These are phyloP conservation scores for Diplotaxis tenuifolia DNA, from an alignment of 345 rosid genomes.

Conservation along the genomic window DNA sequence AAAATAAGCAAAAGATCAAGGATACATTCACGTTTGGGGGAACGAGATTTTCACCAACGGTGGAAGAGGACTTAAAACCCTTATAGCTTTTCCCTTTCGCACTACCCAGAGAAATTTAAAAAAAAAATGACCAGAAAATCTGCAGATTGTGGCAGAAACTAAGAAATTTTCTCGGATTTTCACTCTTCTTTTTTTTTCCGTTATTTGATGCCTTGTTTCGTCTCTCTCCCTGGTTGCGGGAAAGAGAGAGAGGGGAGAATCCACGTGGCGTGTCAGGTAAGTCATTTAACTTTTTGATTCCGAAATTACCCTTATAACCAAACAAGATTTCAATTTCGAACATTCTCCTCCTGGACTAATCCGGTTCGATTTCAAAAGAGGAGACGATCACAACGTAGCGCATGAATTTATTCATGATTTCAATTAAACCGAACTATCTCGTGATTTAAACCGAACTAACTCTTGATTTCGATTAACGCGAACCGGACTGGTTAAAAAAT, in stretches of 20 bases:
- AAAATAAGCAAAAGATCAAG: neutral
- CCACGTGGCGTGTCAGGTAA: conserved; percentile 41
- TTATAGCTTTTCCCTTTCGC: neutral
- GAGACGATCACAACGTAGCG: neutral
- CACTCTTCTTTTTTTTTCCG: neutral
- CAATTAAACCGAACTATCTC: neutral
- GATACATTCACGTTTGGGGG: conserved; percentile 18
- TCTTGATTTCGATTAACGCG: neutral
- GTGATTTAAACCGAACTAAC: no score
- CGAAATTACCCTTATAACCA: conserved; percentile 21
- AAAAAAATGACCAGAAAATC: neutral
- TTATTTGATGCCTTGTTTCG: conserved; percentile 29
- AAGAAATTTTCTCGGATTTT: conserved; percentile 28
- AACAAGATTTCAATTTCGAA: conserved; percentile 4
- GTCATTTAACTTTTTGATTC: neutral
- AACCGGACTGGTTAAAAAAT: conserved; percentile 25
- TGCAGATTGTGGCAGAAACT: conserved; percentile 6
- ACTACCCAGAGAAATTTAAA: neutral
- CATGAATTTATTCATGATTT: neutral
- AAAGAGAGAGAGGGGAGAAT: conserved; percentile 9
- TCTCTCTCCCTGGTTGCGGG: conserved; percentile 18
- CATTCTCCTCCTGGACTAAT: neutral
- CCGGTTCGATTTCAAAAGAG: neutral
- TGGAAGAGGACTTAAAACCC: conserved; percentile 10
- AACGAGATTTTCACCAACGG: neutral